Percentiles rank a stretch among this genome's conserved stretches.
phyloP scores from a whole-genome alignment of 2,329 filamentous ascomycete species.

The Fusarium cyanostomum region DNA sequence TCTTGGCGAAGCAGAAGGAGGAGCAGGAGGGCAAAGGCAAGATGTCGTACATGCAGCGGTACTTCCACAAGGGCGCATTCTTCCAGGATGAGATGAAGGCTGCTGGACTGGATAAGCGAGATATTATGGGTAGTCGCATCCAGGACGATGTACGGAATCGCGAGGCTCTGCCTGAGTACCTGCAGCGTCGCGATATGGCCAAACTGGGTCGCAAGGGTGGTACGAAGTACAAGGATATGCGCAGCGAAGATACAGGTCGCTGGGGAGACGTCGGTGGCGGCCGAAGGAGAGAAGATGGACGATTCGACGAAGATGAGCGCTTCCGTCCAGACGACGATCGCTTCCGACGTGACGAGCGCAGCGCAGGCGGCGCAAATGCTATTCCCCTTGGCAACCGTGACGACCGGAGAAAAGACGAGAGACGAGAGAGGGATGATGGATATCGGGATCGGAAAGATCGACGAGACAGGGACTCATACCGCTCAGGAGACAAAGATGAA shows the following conservation, averaged over 20 bases:
- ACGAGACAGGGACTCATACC: conserved; percentile 40
- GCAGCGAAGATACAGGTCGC: conserved; percentile 86
- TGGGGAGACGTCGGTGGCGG: conserved; percentile 76
- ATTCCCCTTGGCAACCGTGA: conserved; percentile 72
- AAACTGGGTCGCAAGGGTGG: conserved; percentile 92
- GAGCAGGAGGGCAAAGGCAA: conserved; percentile 82
- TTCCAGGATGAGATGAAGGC: conserved; percentile 83
- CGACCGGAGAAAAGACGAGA: conserved; percentile 45
- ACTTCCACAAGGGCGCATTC: conserved; percentile 97
- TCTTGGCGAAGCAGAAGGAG: conserved; percentile 79
- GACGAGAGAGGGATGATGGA: conserved; percentile 38
- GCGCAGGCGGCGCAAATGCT: conserved; percentile 73
- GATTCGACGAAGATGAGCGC: conserved; percentile 66
- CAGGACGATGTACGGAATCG: conserved; percentile 85
- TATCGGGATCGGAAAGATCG: conserved; percentile 43
- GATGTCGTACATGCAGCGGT: conserved; percentile 92
- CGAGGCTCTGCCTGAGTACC: conserved; percentile 85
- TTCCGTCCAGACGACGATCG: conserved; percentile 72
- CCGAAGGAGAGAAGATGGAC: conserved; percentile 47
- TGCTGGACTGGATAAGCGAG: conserved; percentile 79
- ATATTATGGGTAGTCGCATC: conserved; percentile 86
- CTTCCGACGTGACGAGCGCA: conserved; percentile 53
- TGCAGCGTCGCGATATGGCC: conserved; percentile 93
- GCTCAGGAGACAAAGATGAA: conserved; percentile 37
- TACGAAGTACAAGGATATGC: conserved; percentile 89